These are phyloP conservation scores for Xylaria arbuscula DNA, from an alignment of 2,329 filamentous ascomycete genomes.

Conservation along the genomic window DNA sequence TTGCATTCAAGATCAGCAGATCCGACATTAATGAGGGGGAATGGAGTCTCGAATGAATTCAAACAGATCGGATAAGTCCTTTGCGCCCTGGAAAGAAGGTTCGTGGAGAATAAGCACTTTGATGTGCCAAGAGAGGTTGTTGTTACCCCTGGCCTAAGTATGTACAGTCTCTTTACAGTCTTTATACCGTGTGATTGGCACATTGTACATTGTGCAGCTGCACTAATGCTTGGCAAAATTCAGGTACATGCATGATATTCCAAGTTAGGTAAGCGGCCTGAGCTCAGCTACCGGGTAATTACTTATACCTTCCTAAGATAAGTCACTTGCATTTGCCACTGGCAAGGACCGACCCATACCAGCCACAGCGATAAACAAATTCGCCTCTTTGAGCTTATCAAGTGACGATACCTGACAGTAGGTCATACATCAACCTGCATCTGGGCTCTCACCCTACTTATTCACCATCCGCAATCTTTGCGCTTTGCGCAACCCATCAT, in stretches of 20 bases:
- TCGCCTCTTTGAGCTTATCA: conserved; percentile 22
- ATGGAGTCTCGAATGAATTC: neutral
- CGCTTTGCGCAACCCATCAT: conserved; percentile 17
- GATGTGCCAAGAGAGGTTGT: conserved; percentile 6
- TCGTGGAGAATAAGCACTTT: neutral
- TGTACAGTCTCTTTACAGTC: neutral
- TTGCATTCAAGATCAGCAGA: neutral
- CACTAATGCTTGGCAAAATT: too few species aligned
- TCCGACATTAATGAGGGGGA: neutral
- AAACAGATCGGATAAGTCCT: neutral
- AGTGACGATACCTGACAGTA: conserved; percentile 13
- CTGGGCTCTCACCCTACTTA: neutral
- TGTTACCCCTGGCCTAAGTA: neutral
- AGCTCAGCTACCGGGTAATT: too few species aligned
- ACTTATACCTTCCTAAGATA: too few species aligned
- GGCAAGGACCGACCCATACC: neutral
- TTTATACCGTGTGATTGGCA: neutral
- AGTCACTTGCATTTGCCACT: too few species aligned
- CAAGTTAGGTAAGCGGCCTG: neutral
- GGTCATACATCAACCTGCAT: neutral
- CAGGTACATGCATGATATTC: too few species aligned
- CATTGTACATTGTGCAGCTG: neutral
- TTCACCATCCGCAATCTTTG: conserved; percentile 7
- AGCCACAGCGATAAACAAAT: conserved; percentile 24
- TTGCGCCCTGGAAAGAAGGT: neutral